Conservation (phyloP, 2,329 filamentous ascomycete species). For the Aureobasidium mangrovei region DNA sequence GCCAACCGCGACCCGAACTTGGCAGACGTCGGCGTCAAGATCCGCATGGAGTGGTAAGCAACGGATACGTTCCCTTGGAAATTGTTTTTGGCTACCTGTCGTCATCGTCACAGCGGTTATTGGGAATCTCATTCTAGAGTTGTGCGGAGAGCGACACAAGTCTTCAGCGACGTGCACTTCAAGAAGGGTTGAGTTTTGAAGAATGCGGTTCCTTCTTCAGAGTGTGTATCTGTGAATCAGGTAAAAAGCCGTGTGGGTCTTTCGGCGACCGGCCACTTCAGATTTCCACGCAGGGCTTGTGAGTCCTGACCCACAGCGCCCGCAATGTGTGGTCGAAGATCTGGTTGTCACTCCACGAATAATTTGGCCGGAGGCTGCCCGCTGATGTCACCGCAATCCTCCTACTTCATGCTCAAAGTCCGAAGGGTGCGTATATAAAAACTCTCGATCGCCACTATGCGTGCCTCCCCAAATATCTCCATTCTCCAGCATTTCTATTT, state of each 20-base stretch:
- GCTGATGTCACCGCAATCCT: constrained; percentile 1
- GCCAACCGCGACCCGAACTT: constrained; percentile 1
- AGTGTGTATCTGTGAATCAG: not conserved
- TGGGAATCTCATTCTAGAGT: not conserved
- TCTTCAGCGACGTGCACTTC: no score
- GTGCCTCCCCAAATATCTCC: not conserved
- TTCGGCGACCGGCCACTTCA: not conserved
- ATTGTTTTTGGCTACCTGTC: not conserved
- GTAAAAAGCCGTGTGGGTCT: constrained; percentile 4
- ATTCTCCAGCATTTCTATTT: not conserved
- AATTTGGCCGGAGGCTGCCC: not conserved
- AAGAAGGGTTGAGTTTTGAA: no score
- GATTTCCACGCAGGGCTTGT: not conserved
- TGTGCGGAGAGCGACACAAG: not conserved
- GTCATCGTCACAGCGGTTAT: not conserved
- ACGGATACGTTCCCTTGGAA: not conserved
- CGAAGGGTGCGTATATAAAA: not conserved
- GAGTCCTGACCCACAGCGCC: not conserved
- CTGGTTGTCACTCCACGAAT: not conserved
- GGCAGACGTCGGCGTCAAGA: not conserved
- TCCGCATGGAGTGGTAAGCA: no score
- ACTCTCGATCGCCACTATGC: not conserved
- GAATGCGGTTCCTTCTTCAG: no score
- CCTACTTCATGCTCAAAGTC: not conserved
- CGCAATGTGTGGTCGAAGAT: no score